These are phyloP conservation scores for Fusarium nanum DNA, from an alignment of 2,329 filamentous ascomycete genomes.

Conservation along the genomic window DNA sequence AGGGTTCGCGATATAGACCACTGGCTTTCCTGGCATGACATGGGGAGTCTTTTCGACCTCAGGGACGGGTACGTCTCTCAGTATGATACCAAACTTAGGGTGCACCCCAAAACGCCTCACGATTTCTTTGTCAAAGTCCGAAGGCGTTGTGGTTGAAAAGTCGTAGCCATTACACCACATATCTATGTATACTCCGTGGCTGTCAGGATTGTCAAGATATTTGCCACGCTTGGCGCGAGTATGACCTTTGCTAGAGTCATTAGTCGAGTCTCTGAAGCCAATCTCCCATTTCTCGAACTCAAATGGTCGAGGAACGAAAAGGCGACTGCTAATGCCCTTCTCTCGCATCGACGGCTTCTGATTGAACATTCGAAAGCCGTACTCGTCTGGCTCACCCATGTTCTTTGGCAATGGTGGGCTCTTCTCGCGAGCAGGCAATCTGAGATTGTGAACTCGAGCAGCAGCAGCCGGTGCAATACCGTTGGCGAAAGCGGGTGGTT, in stretches of 20 bases:
- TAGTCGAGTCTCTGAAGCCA: slow-evolving; percentile 69
- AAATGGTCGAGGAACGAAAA: slow-evolving; percentile 61
- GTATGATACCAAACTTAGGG: slow-evolving; percentile 64
- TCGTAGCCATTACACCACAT: slow-evolving; percentile 66
- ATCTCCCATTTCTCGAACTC: slow-evolving; percentile 66
- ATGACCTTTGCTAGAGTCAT: slow-evolving; percentile 65
- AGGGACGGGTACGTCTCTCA: slow-evolving; percentile 61
- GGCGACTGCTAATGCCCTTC: slow-evolving; percentile 63
- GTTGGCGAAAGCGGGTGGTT: slow-evolving; percentile 47
- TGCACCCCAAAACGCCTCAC: slow-evolving; percentile 64
- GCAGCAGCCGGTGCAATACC: slow-evolving; percentile 42
- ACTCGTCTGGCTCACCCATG: slow-evolving; percentile 61
- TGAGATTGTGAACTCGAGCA: slow-evolving; percentile 44
- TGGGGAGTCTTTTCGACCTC: slow-evolving; percentile 54
- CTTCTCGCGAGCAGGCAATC: slow-evolving; percentile 51
- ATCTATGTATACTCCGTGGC: slow-evolving; percentile 65
- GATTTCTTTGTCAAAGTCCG: slow-evolving; percentile 63
- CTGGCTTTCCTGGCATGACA: slow-evolving; percentile 59
- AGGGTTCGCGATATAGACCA: slow-evolving; percentile 62
- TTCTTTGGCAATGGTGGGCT: slow-evolving; percentile 55
- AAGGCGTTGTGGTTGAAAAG: slow-evolving; percentile 59
- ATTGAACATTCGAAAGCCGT: slow-evolving; percentile 61
- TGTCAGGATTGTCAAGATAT: slow-evolving; percentile 66
- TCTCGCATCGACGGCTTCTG: slow-evolving; percentile 56
- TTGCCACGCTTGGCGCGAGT: slow-evolving; percentile 65